Evolutionary conservation across 202 grass and related monocot species (phyloP).

Genomic region (Dendrocalamus latiflorus): DNA sequence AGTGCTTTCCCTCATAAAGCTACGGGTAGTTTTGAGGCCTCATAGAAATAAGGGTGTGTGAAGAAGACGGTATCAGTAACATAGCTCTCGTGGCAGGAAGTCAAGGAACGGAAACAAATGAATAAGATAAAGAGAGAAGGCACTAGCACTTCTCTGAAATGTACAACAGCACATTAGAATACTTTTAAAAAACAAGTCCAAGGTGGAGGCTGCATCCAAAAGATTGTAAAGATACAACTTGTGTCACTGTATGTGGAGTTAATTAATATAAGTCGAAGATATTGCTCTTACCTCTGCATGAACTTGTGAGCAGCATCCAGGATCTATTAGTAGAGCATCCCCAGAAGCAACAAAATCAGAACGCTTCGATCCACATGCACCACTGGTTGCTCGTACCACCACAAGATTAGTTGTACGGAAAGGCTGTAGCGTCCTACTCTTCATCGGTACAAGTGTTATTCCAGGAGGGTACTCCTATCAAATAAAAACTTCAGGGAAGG

Average conservation of each 20-base stretch:
- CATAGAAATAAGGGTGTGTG: not conserved
- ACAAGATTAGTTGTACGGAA: slow-evolving; percentile 94
- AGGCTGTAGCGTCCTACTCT: slow-evolving; percentile 61
- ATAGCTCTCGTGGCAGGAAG: not conserved
- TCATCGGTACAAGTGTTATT: slow-evolving; percentile 92
- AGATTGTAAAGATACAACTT: not conserved
- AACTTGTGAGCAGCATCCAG: slow-evolving; percentile 73
- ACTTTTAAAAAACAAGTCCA: not conserved
- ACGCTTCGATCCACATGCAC: not conserved
- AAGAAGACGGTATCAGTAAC: not conserved
- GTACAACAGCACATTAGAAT: not conserved
- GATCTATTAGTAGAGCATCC: slow-evolving; percentile 79
- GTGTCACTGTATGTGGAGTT: too few relatives aligned
- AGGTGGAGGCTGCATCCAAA: not conserved
- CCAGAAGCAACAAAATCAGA: slow-evolving; percentile 48
- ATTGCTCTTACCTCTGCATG: slow-evolving; percentile 51
- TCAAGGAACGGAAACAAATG: not conserved
- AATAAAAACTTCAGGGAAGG: slow-evolving; percentile 12
- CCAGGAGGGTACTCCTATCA: slow-evolving; percentile 88
- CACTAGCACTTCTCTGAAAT: slow-evolving; percentile 1
- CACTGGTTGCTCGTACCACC: slow-evolving; percentile 42
- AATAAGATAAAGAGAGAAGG: not conserved
- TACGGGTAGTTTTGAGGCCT: not conserved
- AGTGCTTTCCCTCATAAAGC: not conserved
- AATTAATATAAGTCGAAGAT: not conserved